Conservation (phyloP, 2,329 filamentous ascomycete genomes). For the Talaromyces sp. region DNA sequence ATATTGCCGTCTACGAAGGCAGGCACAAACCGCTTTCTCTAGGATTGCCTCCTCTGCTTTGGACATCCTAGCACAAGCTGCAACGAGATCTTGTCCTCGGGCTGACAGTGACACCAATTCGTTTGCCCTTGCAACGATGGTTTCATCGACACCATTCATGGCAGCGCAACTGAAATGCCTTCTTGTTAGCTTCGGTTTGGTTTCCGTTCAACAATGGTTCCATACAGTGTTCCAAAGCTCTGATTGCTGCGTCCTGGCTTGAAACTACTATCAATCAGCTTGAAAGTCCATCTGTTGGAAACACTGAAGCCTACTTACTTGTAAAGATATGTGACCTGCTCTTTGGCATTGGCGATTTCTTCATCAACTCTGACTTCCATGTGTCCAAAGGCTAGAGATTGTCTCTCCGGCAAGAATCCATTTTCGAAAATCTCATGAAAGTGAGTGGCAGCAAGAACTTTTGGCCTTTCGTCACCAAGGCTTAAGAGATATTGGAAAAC, state of each 20-base stretch:
- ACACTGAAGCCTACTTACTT: conserved; percentile 42
- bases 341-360: conserved; percentile 44
- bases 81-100: conserved; percentile 72
- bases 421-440: conserved; percentile 60
- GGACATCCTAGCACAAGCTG: conserved; percentile 67
- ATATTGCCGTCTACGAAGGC: background rate
- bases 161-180: conserved; percentile 64
- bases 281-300: background rate
- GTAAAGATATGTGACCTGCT: conserved; percentile 67
- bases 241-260: conserved; percentile 66
- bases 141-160: conserved; percentile 75
- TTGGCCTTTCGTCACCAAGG: conserved; percentile 52
- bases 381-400: conserved; percentile 54
- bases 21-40: conserved; percentile 59
- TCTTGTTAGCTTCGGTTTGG: conserved; percentile 12
- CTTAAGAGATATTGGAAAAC: conserved; percentile 58
- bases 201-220: background rate
- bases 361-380: conserved; percentile 56
- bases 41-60: conserved; percentile 64
- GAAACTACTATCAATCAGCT: conserved; percentile 41
- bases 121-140: conserved; percentile 73
- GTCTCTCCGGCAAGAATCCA: conserved; percentile 50
- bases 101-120: conserved; percentile 67
- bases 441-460: conserved; percentile 62
- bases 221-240: conserved; percentile 73